A percentile compares a stretch with the other conserved stretches of the same genome.
phyloP scores from a whole-genome alignment of 139 green algal genomes.

The Nannochloris sp. region DNA sequence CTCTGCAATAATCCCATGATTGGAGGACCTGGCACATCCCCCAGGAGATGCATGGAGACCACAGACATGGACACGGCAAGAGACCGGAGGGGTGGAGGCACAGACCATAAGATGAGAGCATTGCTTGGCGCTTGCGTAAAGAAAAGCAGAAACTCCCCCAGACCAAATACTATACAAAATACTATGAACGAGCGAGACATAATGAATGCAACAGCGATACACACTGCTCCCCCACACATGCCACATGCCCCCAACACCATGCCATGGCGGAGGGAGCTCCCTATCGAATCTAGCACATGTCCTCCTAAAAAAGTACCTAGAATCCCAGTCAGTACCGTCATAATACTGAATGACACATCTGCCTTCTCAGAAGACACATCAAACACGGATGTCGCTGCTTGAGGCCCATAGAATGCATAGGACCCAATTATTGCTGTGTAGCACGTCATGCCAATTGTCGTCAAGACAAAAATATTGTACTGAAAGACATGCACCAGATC shows the following conservation, averaged over 20 bases:
- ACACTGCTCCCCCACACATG: constrained; percentile 35
- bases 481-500: constrained; percentile 9
- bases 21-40: constrained; percentile 87
- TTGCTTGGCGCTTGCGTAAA: constrained; percentile 62
- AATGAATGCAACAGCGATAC: constrained; percentile 54
- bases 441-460: constrained; percentile 33
- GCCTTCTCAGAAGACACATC: constrained; percentile 35
- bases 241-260: constrained; percentile 46
- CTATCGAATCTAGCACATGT: constrained; percentile 63
- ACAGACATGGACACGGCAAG: constrained; percentile 71
- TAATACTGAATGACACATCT: constrained; percentile 75
- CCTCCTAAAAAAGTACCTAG: constrained; percentile 69
- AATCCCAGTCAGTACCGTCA: constrained; percentile 81
- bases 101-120: constrained; percentile 74
- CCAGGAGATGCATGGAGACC: constrained; percentile 80
- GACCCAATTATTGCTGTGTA: constrained; percentile 77
- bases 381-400: constrained; percentile 53
- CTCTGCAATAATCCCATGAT: constrained; percentile 69
- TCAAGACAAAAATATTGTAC: constrained; percentile 1
- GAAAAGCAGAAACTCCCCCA: constrained; percentile 66
- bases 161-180: constrained; percentile 54
- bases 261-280: constrained; percentile 50
- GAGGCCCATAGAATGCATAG: constrained; percentile 72
- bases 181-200: constrained; percentile 24
- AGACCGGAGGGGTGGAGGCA: constrained; percentile 67